A percentile compares a stretch with the other conserved stretches of the same genome.
Conservation (phyloP, 2,329 filamentous ascomycete genomes). For the Davidsoniella virescens region DNA sequence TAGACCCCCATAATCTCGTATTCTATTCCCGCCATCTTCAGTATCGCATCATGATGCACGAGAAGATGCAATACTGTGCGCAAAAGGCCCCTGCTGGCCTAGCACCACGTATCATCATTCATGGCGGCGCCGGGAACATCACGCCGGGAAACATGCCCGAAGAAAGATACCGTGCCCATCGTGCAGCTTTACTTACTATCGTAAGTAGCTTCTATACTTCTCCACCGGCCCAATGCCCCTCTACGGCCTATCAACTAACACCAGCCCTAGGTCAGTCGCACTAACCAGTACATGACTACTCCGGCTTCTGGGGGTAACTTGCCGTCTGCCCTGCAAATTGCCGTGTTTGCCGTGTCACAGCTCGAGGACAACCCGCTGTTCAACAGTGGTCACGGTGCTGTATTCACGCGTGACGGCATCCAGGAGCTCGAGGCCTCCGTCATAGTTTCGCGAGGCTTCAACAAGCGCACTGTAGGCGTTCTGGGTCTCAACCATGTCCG, state of each 20-base stretch:
- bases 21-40: not conserved
- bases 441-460: conserved; percentile 59
- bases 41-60: not conserved
- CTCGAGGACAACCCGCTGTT: conserved; percentile 71
- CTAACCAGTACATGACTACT: conserved; percentile 31
- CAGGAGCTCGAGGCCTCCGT: conserved; percentile 78
- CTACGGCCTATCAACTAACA: not conserved
- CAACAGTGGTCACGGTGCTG: conserved; percentile 70
- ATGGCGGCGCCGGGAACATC: conserved; percentile 59
- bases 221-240: too few relatives aligned
- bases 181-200: conserved; percentile 43
- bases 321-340: conserved; percentile 53
- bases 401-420: conserved; percentile 68
- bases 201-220: conserved; percentile 21
- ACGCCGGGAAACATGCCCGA: conserved; percentile 40
- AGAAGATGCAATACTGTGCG: conserved; percentile 5
- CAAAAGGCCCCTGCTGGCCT: conserved; percentile 13
- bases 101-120: conserved; percentile 48
- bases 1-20: not conserved
- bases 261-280: conserved; percentile 25
- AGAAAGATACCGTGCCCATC: conserved; percentile 41
- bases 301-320: conserved; percentile 14
- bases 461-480: conserved; percentile 64
- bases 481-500: conserved; percentile 58
- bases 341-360: conserved; percentile 55